phyloP scores from a whole-genome alignment of 2,329 filamentous ascomycete genomes.

The Fusarium lyarnte region DNA sequence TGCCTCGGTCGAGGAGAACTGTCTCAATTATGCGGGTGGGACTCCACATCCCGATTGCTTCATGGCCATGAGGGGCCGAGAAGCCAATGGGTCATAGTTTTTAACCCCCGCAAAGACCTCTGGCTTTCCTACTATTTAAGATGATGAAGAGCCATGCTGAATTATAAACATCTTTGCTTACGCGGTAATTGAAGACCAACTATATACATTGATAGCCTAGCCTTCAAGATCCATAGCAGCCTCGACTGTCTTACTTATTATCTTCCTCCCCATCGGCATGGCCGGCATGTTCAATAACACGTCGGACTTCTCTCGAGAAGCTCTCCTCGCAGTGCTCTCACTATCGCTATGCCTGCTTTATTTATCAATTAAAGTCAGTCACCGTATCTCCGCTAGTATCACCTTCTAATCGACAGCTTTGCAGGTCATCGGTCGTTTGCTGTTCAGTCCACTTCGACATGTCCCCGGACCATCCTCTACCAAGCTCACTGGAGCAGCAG shows the following conservation, averaged over 20 bases:
- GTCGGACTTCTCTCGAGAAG: background rate
- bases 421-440: background rate
- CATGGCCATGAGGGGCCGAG: background rate
- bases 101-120: background rate
- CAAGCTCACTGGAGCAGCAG: background rate
- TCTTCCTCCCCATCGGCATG: background rate
- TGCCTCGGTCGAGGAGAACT: too few relatives aligned
- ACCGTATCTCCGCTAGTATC: fast-evolving
- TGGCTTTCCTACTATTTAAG: background rate
- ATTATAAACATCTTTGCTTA: too few relatives aligned
- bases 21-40: too few relatives aligned
- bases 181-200: too few relatives aligned
- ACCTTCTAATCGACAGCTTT: fast-evolving
- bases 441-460: background rate
- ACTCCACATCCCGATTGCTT: background rate
- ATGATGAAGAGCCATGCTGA: background rate
- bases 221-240: too few relatives aligned
- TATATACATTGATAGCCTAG: background rate
- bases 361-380: background rate
- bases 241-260: fast-evolving
- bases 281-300: background rate
- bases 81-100: too few relatives aligned
- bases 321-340: background rate
- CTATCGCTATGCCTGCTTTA: background rate
- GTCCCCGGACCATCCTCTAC: background rate